Conservation (phyloP, 345 rosid genomes). For the Gossypium longicalyx region DNA sequence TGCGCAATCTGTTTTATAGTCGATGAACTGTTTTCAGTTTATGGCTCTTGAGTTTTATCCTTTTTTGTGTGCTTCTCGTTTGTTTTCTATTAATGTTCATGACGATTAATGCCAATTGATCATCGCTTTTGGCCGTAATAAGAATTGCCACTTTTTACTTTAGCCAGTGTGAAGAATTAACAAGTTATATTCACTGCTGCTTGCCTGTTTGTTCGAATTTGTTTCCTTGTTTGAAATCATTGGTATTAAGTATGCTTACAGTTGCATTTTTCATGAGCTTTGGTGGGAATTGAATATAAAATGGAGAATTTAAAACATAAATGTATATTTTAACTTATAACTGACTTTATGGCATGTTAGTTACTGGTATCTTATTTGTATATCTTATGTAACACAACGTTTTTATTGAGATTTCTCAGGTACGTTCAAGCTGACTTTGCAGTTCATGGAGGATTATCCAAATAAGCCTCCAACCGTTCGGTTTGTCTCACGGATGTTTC, state of each 20-base stretch:
- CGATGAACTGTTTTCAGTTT: background rate
- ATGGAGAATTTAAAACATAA: too few species aligned
- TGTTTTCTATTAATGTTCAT: background rate
- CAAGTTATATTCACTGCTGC: background rate
- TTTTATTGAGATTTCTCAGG: slow-evolving; percentile 29
- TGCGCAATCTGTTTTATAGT: background rate
- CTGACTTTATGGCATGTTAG: too few species aligned
- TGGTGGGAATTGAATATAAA: too few species aligned
- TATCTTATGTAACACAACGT: background rate
- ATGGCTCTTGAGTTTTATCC: background rate
- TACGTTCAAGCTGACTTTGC: slow-evolving; percentile 61
- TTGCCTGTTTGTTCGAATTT: background rate
- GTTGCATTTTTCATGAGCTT: too few species aligned
- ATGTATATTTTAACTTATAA: too few species aligned
- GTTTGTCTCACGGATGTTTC: slow-evolving; percentile 65
- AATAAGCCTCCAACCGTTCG: slow-evolving; percentile 66
- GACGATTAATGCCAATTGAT: background rate
- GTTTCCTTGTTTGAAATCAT: background rate
- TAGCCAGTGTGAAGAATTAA: too few species aligned
- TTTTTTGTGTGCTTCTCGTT: background rate
- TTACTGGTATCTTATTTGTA: background rate
- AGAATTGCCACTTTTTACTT: background rate
- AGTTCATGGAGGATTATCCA: slow-evolving; percentile 62
- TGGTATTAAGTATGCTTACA: background rate
- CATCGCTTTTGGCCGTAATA: background rate